phyloP scores from a whole-genome alignment of 495 filamentous ascomycete species.

The Lepidopterella palustris region DNA sequence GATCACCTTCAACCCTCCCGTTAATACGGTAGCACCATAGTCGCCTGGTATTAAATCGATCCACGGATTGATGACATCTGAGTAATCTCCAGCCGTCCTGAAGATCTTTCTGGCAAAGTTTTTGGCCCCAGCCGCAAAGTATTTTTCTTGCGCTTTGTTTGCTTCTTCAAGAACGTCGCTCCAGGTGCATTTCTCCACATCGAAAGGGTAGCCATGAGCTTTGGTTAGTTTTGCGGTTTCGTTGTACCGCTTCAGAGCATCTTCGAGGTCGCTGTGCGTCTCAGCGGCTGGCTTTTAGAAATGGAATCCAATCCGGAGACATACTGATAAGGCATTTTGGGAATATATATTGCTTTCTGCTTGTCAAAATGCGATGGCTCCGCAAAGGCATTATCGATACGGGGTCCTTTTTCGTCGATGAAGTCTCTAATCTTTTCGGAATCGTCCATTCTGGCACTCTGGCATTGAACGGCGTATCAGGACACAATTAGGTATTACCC shows the following conservation, averaged over 20 bases:
- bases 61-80: neutral
- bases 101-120: neutral
- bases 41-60: neutral
- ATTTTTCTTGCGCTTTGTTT: neutral
- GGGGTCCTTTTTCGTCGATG: too few species aligned
- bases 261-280: neutral
- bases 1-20: too few species aligned
- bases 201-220: neutral
- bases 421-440: too few species aligned
- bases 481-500: too few species aligned
- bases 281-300: too few species aligned
- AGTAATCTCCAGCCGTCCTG: neutral
- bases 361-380: too few species aligned
- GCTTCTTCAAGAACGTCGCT: neutral
- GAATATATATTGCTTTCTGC: too few species aligned
- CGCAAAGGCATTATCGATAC: too few species aligned
- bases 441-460: too few species aligned
- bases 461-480: too few species aligned
- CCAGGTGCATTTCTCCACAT: neutral
- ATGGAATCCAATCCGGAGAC: too few species aligned
- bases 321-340: too few species aligned
- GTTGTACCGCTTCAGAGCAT: neutral
- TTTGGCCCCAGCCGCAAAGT: neutral
- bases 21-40: neutral
- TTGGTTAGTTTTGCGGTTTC: neutral